phyloP scores from a whole-genome alignment of 768 basidiomycete species.

The Pleurotus djamor region DNA sequence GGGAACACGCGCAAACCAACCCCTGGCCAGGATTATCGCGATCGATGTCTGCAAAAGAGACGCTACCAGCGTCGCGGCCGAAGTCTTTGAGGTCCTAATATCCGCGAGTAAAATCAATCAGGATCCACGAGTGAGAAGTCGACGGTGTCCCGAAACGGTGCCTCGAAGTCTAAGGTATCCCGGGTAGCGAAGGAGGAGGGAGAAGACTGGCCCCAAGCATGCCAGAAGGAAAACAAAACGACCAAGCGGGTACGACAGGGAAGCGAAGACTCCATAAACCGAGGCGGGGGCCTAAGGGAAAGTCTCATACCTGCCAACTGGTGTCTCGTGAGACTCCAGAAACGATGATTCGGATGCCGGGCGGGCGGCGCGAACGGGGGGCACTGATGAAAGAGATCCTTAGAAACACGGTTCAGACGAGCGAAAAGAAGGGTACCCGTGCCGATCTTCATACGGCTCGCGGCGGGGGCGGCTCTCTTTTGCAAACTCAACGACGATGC shows the following conservation, averaged over 20 bases:
- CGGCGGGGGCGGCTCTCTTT: slow-evolving; percentile 89
- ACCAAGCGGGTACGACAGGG: background rate
- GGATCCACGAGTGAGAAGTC: slow-evolving; percentile 22
- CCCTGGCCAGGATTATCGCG: slow-evolving; percentile 84
- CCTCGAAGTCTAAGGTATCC: background rate
- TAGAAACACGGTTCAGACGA: background rate
- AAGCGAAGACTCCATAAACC: slow-evolving; percentile 15
- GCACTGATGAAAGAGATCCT: slow-evolving; percentile 28
- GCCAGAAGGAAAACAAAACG: slow-evolving; percentile 9
- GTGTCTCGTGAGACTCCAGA: slow-evolving; percentile 91
- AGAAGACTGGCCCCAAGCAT: too few species aligned
- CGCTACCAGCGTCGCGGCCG: slow-evolving; percentile 89
- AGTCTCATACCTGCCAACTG: slow-evolving; percentile 94
- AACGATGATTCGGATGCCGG: slow-evolving; percentile 82
- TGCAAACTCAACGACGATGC: slow-evolving; percentile 95
- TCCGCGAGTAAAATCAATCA: slow-evolving; percentile 35
- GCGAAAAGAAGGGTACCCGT: slow-evolving; percentile 44
- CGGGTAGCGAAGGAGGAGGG: background rate
- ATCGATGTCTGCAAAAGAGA: slow-evolving; percentile 95
- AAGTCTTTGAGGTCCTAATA: slow-evolving; percentile 96
- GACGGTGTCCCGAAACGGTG: background rate
- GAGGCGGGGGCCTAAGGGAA: slow-evolving; percentile 21
- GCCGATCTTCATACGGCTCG: slow-evolving; percentile 62
- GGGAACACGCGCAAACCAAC: slow-evolving; percentile 40
- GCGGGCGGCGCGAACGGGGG: slow-evolving; percentile 71